Base-by-base conservation (phyloP, 169 alveolate species). In the Eimeria brunetti region DNA sequence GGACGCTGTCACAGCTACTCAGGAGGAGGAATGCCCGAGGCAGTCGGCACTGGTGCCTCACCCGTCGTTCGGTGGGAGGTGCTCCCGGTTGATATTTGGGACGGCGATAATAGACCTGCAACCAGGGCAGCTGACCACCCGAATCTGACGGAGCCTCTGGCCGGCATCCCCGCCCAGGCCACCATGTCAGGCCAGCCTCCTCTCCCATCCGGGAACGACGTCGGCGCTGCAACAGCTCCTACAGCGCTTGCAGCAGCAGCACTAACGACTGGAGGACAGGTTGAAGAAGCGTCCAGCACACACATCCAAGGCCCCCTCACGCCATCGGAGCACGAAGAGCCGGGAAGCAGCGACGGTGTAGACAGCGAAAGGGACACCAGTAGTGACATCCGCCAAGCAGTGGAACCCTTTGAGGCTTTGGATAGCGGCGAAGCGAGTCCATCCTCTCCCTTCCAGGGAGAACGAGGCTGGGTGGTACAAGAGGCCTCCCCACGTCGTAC, bases 1-100 rank as follows among this genome's bases (percentile, higher is more conserved):
- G 88, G 69, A 14, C 64, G 44, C 62, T 76, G 41, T 33, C 86
- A 20, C 38, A 76, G 88, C 30, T 49, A 46, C 46, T 49, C 69
- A 7, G 3, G 67, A 14, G 88, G 3, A 2, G 24, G 64, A 27
- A 60, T 60, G 14, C 64, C 4, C 0, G 44, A 14, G 44, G 88
- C 64, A 11, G 69, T n/a, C 30, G 88, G 46, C 67, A 44, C 46
- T 2, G n/a, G n/a, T 5, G 67, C 46, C 64, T 49, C 46, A 22
- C 64, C 88, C 8, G 27, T 46, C 67, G 67, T 78, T 18, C 88
- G 88, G 27, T 78, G 88, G 88, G 88, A 78, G 67, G 30, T 78
- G 60, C 88, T 78, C n/a, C 88, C 88, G 4, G 41, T 67, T 5
- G 44, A 78, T 41, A 44, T 78, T 30, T 46, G 88, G 88, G 16